Conservation (phyloP, 768 basidiomycete genomes). For the Phanerochaete sordida region DNA sequence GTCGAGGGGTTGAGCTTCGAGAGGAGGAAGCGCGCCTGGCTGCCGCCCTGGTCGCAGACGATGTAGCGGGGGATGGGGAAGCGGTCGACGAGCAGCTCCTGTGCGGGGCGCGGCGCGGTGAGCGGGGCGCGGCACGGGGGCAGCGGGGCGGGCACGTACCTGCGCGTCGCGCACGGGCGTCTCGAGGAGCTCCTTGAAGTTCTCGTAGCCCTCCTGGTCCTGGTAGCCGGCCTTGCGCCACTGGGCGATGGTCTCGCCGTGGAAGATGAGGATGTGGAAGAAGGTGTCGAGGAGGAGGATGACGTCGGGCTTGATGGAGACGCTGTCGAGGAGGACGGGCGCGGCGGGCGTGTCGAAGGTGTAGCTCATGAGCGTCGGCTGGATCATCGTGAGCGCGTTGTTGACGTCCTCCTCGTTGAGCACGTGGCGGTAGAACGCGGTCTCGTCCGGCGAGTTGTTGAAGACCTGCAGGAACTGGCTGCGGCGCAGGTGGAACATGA, state of each 20-base stretch:
- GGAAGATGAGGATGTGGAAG: conserved; percentile 99
- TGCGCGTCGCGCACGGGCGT: conserved; percentile 86
- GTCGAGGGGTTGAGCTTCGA: conserved; percentile 97
- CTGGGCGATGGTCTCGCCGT: conserved; percentile 93
- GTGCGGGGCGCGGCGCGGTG: too few relatives aligned
- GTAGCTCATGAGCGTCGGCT: conserved; percentile 99
- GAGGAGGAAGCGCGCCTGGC: conserved; percentile 96
- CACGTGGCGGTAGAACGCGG: conserved; percentile 89
- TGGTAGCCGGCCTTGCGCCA: conserved; percentile 99
- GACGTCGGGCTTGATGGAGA: conserved; percentile 96
- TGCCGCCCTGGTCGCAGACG: conserved; percentile 95
- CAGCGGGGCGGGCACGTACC: too few relatives aligned
- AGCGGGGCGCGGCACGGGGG: too few relatives aligned
- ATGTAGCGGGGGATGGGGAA: conserved; percentile 98
- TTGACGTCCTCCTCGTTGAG: conserved; percentile 98
- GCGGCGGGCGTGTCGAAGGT: conserved; percentile 88
- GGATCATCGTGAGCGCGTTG: conserved; percentile 99
- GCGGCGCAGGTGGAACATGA: conserved; percentile 98
- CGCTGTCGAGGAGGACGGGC: conserved; percentile 93
- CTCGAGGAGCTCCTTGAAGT: conserved; percentile 92
- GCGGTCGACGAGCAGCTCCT: conserved; percentile 93
- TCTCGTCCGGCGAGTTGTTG: conserved; percentile 99
- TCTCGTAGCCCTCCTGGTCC: conserved; percentile 98
- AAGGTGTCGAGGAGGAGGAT: conserved; percentile 97
- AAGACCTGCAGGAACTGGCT: conserved; percentile 99